Conservation (phyloP, 169 alveolate genomes). For the Plasmodium vinckei region DNA sequence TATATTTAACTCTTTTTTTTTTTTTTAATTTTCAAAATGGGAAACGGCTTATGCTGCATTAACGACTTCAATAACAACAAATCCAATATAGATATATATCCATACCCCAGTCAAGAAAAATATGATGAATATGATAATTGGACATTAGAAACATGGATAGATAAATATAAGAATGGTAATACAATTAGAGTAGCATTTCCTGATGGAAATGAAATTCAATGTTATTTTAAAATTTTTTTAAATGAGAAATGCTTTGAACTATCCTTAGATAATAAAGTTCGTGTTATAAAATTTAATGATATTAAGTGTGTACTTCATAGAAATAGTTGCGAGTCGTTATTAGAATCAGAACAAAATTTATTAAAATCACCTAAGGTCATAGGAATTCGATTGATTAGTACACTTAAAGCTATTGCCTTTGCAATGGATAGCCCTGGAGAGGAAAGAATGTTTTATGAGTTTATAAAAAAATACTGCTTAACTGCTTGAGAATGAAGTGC, state of each 20-base stretch:
- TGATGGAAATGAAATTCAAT: conserved; percentile 77
- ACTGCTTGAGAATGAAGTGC: background rate
- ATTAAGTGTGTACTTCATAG: conserved; percentile 65
- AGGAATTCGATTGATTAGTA: conserved; percentile 72
- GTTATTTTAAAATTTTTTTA: conserved; percentile 60
- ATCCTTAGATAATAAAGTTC: conserved; percentile 72
- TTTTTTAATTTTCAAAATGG: conserved; percentile 45
- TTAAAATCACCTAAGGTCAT: conserved; percentile 66
- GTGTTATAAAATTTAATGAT: conserved; percentile 72
- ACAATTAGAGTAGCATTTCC: conserved; percentile 73
- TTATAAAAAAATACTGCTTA: conserved; percentile 60
- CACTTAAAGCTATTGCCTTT: conserved; percentile 74
- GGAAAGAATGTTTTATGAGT: conserved; percentile 64
- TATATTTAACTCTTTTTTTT: background rate
- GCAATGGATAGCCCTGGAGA: conserved; percentile 74
- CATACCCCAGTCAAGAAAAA: conserved; percentile 29
- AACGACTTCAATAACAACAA: conserved; percentile 50
- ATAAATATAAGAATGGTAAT: conserved; percentile 62
- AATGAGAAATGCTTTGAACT: conserved; percentile 51
- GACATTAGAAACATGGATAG: conserved; percentile 69
- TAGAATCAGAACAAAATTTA: conserved; percentile 71
- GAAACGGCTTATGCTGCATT: conserved; percentile 47
- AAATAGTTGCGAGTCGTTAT: conserved; percentile 63
- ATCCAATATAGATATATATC: conserved; percentile 48
- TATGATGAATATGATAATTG: conserved; percentile 52